phyloP scores from a whole-genome alignment of 1,284 basidiomycete species.

The Baeospora myosura region DNA sequence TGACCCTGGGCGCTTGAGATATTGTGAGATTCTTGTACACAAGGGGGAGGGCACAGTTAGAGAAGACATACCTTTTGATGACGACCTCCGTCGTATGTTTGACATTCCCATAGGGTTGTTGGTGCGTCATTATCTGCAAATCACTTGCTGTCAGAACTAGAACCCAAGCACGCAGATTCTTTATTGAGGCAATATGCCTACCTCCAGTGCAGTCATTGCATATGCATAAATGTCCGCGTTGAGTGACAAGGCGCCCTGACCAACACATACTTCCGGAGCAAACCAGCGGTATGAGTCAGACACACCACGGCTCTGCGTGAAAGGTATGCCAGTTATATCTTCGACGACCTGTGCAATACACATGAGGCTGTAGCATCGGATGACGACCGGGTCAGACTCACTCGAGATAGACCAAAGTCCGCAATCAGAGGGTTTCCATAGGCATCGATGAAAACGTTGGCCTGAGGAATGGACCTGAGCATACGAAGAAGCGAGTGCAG shows the following conservation, averaged over 20 bases:
- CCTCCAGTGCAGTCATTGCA: conserved; percentile 39
- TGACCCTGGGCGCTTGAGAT: conserved; percentile 28
- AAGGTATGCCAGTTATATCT: conserved; percentile 42
- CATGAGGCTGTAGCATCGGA: conserved; percentile 6
- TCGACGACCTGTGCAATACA: conserved; percentile 37
- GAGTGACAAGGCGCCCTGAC: conserved; percentile 38
- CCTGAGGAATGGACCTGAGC: conserved; percentile 25
- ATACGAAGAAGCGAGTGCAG: conserved; percentile 24
- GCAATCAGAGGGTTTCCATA: conserved; percentile 42
- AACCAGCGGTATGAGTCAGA: conserved; percentile 45
- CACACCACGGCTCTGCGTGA: conserved; percentile 45
- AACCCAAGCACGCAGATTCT: not conserved
- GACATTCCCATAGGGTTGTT: conserved; percentile 13
- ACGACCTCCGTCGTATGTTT: conserved; percentile 16
- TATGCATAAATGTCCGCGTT: conserved; percentile 40
- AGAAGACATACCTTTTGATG: conserved; percentile 10
- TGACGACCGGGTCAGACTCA: conserved; percentile 14
- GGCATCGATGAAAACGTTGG: conserved; percentile 43
- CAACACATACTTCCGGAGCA: conserved; percentile 48
- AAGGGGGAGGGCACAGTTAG: no score
- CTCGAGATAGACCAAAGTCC: conserved; percentile 53
- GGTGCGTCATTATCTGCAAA: conserved; percentile 11
- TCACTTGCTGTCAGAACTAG: not conserved
- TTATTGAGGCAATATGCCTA: conserved; percentile 13
- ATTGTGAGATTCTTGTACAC: no score